Conservation (phyloP, 2,329 filamentous ascomycete species). For the Ustulina deusta region DNA sequence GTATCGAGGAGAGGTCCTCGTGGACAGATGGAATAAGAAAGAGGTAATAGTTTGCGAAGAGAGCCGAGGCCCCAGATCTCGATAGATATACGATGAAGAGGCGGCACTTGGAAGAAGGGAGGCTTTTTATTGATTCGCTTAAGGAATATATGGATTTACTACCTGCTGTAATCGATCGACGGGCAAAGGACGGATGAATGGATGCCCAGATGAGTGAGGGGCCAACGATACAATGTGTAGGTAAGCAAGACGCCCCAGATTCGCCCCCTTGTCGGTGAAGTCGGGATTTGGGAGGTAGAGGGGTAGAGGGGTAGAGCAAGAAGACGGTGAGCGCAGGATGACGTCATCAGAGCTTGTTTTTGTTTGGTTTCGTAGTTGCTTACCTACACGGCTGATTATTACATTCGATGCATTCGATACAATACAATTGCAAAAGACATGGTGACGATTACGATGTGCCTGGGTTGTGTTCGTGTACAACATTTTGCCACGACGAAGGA, state of each 20-base stretch:
- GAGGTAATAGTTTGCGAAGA: not conserved
- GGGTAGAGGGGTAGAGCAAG: not conserved
- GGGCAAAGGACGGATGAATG: not conserved
- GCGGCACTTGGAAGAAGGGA: not conserved
- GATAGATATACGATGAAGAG: not conserved
- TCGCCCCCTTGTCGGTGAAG: conserved; percentile 7
- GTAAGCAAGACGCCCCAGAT: not conserved
- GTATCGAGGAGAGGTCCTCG: not conserved
- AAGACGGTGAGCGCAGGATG: conserved; percentile 16
- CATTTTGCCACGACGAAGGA: conserved; percentile 1
- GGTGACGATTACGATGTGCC: not conserved
- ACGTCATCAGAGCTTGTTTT: conserved; percentile 22
- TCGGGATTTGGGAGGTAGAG: conserved; percentile 5
- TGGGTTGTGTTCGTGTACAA: not conserved
- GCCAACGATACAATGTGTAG: too few relatives aligned
- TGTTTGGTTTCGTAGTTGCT: not conserved
- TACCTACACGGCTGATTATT: too few relatives aligned
- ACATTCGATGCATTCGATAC: too few relatives aligned
- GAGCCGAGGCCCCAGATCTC: not conserved
- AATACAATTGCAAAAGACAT: too few relatives aligned
- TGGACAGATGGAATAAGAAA: too few relatives aligned
- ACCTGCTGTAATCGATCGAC: not conserved
- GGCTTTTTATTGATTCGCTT: not conserved
- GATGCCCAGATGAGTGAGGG: too few relatives aligned
- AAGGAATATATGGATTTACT: too few relatives aligned